phyloP scores from a whole-genome alignment of 2,329 filamentous ascomycete species.

The Lachnellula willkommii region DNA sequence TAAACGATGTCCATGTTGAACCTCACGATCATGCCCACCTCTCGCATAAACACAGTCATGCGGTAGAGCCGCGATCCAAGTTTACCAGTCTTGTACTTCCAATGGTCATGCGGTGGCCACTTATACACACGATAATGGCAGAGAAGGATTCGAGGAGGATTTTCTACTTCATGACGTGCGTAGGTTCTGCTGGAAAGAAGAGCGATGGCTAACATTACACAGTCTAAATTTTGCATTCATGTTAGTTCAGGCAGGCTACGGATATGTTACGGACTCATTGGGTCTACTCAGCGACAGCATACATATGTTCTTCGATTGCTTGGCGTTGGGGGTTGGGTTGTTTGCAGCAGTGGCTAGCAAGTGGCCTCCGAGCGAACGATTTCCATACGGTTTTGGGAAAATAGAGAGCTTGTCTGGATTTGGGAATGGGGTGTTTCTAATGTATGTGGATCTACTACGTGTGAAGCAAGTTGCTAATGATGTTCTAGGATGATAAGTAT shows the following conservation, averaged over 20 bases:
- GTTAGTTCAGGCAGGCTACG: conserved; percentile 90
- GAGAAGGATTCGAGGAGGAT: conserved; percentile 93
- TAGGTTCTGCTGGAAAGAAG: not conserved
- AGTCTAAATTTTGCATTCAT: conserved; percentile 95
- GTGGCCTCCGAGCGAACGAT: conserved; percentile 83
- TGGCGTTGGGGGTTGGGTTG: conserved; percentile 83
- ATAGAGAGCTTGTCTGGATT: conserved; percentile 95
- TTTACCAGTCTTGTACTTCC: conserved; percentile 71
- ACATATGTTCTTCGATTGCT: conserved; percentile 99
- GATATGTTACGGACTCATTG: conserved; percentile 85
- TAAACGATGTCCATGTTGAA: conserved; percentile 14
- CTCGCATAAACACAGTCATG: conserved; percentile 18
- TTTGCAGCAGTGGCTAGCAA: conserved; percentile 93
- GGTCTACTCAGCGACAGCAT: conserved; percentile 96
- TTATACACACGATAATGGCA: conserved; percentile 77
- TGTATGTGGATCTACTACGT: conserved; percentile 48
- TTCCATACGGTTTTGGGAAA: conserved; percentile 94
- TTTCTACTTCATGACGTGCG: conserved; percentile 92
- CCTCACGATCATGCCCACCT: conserved; percentile 21
- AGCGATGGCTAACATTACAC: conserved; percentile 12
- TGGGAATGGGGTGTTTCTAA: conserved; percentile 89
- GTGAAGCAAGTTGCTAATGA: conserved; percentile 17
- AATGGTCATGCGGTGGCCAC: conserved; percentile 63
- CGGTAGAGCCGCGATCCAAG: conserved; percentile 49
- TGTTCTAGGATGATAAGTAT: conserved; percentile 75